Conservation (phyloP, 2,329 filamentous ascomycete species). For the Colletotrichum spinosum region DNA sequence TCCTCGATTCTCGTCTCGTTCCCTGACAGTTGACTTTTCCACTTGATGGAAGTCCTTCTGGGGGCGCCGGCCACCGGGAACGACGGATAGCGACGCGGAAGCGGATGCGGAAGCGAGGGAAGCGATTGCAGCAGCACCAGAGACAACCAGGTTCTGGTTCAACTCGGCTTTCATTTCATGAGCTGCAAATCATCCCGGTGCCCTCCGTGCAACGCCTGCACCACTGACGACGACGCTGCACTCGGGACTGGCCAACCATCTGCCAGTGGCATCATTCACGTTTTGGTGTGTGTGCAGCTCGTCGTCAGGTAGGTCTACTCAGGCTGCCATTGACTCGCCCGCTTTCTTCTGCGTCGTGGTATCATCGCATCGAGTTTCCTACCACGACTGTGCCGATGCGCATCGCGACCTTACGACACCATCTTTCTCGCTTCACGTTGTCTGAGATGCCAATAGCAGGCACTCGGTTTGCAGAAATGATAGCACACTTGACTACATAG, state of each 20-base stretch:
- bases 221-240: no score
- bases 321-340: not conserved
- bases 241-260: no score
- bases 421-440: no score
- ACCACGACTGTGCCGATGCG: not conserved
- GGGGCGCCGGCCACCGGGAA: slow-evolving; percentile 1
- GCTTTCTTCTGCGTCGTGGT: slow-evolving; percentile 3
- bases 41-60: not conserved
- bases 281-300: no score
- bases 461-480: no score
- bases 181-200: no score
- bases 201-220: no score
- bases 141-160: not conserved
- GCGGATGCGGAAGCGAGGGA: not conserved
- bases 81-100: slow-evolving; percentile 1
- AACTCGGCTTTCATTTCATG: slow-evolving; percentile 2
- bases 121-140: slow-evolving; percentile 3
- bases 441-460: no score
- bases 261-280: no score
- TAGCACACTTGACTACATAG: no score
- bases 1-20: not conserved
- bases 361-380: slow-evolving; percentile 20
- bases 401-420: slow-evolving; percentile 4
- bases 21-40: not conserved
- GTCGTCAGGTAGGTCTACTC: not conserved